Percentiles rank a stretch among this genome's conserved stretches.
Evolutionary conservation across 257 asterid genomes (phyloP).

Genomic region (Forsythia suspensa): DNA sequence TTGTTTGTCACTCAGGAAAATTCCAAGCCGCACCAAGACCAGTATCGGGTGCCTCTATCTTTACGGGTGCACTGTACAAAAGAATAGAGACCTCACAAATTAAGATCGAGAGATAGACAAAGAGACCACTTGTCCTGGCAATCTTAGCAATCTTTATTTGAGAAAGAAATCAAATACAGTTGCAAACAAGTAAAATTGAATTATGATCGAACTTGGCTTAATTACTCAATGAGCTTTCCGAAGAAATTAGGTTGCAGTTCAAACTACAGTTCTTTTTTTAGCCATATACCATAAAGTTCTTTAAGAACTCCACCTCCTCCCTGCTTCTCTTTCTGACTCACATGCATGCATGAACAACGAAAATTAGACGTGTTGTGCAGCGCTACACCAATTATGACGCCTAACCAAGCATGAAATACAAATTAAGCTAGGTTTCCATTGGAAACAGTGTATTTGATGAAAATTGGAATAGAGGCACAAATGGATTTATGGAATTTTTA

Average conservation of each 20-base stretch:
- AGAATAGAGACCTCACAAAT: no score
- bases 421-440: not conserved
- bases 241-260: not conserved
- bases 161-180: no score
- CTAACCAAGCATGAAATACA: not conserved
- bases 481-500: not conserved
- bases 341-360: not conserved
- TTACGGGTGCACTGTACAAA: no score
- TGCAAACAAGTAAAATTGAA: no score
- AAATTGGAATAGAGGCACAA: not conserved
- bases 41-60: no score
- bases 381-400: not conserved
- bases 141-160: no score
- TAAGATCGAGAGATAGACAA: no score
- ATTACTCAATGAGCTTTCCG: not conserved
- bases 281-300: not conserved
- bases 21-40: not conserved
- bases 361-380: not conserved
- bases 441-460: not conserved
- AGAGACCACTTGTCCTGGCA: no score
- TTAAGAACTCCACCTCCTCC: not conserved
- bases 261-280: not conserved
- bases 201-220: not conserved
- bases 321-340: not conserved
- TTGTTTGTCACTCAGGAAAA: not conserved